Base-by-base conservation (phyloP, 345 rosid genomes). In the Aethionema arabicum region DNA sequence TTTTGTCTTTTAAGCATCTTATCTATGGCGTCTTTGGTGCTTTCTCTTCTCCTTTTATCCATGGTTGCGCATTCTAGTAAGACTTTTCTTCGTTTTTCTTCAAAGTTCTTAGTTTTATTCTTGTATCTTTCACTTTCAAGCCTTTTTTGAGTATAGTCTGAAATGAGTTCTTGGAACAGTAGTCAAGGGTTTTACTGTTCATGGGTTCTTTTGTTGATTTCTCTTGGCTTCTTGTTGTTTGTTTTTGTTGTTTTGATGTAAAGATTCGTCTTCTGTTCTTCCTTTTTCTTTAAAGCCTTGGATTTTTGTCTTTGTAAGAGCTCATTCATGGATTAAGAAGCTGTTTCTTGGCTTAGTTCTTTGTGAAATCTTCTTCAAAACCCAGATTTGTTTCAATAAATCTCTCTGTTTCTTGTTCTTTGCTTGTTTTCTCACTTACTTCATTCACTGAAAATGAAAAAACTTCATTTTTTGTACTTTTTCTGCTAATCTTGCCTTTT, bases 1-100 rank as follows among this genome's bases (percentile, higher is more conserved):
- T 55, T 10, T 48, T 56, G 32, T 54, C 63, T 52, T 52, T 56
- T 40, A 53, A 50, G 29, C 48, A 63, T 61, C 32, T 39, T 46
- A 37, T 3, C 59, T 48, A 82, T 84, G 90, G 80, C 81, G 66
- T 32, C 67, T 70, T 57, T 78, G 59, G 35, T 77, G 55, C 37
- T 85, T 56, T 52, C 79, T 39, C 56, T 72, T 67, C 81, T 82
- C 54, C 44, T 82, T 39, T 56, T 85, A 37, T 64, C 85, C 78
- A 49, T 82, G 75, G 52, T 78, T 46, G 77, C 76, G 36, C 74
- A 52, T 51, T 82, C 91, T 59, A 76, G 87, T 83, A 76, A 74
- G 73, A 47, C 38, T 61, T n/a, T 63, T 21, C 12, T 63, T 21
- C 27, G 13, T 38, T 41, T 59, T 50, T 61, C 52, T 40, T 54